Percentiles rank a stretch among this genome's conserved stretches.
Evolutionary conservation across 1,139 yeast species (phyloP).

Genomic region (Nematodospora anomalae): DNA sequence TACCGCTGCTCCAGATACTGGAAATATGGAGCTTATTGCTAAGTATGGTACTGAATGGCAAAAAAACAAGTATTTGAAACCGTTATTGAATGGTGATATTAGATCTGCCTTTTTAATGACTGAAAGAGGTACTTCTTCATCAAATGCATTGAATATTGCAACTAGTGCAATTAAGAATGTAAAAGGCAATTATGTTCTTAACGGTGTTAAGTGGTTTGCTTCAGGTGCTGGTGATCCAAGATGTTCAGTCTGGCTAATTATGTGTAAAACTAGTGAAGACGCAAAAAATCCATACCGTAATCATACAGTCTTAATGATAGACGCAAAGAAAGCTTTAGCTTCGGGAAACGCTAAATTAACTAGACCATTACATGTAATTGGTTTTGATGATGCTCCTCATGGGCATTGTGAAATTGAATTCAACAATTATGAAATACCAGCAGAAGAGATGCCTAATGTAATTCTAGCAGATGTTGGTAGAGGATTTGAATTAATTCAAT

Average conservation of each 20-base stretch:
- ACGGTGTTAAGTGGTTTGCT: conserved; percentile 76
- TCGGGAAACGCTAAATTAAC: conserved; percentile 53
- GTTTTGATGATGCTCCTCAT: conserved; percentile 74
- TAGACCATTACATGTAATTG: conserved; percentile 60
- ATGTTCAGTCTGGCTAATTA: conserved; percentile 60
- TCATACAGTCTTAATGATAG: conserved; percentile 62
- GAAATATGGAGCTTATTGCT: conserved; percentile 70
- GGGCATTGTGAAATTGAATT: conserved; percentile 69
- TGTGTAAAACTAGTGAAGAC: conserved; percentile 57
- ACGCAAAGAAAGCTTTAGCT: conserved; percentile 50
- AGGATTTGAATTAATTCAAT: conserved; percentile 70
- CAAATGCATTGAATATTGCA: conserved; percentile 67
- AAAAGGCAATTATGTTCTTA: conserved; percentile 53
- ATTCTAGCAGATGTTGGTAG: conserved; percentile 54
- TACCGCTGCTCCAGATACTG: conserved; percentile 72
- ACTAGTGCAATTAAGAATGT: conserved; percentile 46
- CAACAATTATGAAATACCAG: conserved; percentile 50
- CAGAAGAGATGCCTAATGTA: conserved; percentile 36
- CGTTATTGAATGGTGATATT: conserved; percentile 58
- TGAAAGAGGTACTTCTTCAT: conserved; percentile 63
- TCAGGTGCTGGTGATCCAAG: conserved; percentile 77
- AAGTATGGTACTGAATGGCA: conserved; percentile 57
- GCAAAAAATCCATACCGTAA: conserved; percentile 43
- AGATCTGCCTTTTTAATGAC: conserved; percentile 74
- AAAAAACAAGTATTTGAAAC: conserved; percentile 53